These are phyloP conservation scores for Syzygium aromaticum DNA, from an alignment of 345 rosid species.

Conservation along the genomic window DNA sequence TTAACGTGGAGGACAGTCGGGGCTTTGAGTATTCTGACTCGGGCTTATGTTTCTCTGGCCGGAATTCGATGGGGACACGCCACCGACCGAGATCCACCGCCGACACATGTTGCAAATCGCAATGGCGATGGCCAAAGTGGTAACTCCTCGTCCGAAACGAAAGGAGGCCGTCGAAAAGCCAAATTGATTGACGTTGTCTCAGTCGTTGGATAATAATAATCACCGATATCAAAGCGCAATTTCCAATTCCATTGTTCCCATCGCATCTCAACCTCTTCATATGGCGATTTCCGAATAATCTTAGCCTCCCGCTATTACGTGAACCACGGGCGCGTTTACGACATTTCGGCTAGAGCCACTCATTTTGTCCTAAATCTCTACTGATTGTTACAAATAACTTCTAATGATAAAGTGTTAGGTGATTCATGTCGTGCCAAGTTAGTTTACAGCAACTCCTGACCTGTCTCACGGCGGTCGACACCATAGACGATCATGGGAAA, in stretches of 20 bases:
- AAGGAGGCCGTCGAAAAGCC: background rate
- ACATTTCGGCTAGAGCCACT: no score
- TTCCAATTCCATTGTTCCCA: no score
- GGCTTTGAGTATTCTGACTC: background rate
- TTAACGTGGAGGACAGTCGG: background rate
- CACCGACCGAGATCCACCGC: background rate
- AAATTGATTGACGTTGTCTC: rapidly evolving
- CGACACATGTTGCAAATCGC: background rate
- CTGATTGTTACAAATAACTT: no score
- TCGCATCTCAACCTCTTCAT: no score
- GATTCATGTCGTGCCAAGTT: no score
- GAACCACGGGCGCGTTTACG: no score
- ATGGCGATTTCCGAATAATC: no score
- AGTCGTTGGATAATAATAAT: no score
- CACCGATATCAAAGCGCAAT: no score
- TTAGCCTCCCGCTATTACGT: no score
- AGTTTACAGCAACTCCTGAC: background rate
- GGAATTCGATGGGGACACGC: background rate
- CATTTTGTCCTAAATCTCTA: no score
- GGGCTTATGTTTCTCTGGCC: background rate
- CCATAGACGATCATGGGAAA: background rate
- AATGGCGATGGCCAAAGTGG: background rate
- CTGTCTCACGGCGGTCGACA: background rate
- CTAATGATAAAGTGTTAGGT: no score
- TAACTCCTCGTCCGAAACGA: background rate